Percentiles rank a stretch among this genome's conserved stretches.
These are phyloP conservation scores for Biscogniauxia marginata DNA, from an alignment of 2,329 filamentous ascomycete species.

Conservation along the genomic window DNA sequence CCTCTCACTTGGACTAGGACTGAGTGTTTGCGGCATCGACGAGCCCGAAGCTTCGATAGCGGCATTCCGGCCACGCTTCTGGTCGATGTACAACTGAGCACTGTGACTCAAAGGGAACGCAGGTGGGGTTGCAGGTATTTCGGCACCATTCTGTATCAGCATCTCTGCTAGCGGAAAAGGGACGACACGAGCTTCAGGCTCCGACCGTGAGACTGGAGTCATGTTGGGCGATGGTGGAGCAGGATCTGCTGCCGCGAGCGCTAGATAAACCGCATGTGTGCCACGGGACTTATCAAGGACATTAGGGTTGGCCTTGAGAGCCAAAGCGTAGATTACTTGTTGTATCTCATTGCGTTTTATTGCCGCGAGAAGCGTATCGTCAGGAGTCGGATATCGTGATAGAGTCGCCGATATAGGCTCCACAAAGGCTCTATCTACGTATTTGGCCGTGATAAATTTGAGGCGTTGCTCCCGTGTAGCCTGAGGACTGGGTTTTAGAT, in stretches of 20 bases:
- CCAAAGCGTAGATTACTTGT: constrained; percentile 86
- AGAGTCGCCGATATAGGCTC: constrained; percentile 73
- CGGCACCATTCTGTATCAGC: constrained; percentile 88
- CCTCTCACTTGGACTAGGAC: constrained; percentile 43
- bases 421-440: constrained; percentile 80
- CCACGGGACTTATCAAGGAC: constrained; percentile 79
- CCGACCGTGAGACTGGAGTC: constrained; percentile 38
- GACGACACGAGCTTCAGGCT: constrained; percentile 50
- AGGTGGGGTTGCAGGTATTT: constrained; percentile 73
- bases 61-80: constrained; percentile 59
- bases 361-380: constrained; percentile 85
- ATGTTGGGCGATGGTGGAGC: constrained; percentile 64
- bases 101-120: constrained; percentile 80
- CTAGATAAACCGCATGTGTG: constrained; percentile 87
- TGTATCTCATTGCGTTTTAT: constrained; percentile 97
- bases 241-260: constrained; percentile 88
- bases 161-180: constrained; percentile 90
- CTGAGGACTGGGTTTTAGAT: constrained; percentile 69
- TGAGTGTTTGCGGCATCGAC: constrained; percentile 53
- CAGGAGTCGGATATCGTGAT: constrained; percentile 73
- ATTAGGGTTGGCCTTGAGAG: constrained; percentile 84
- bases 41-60: constrained; percentile 38
- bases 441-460: constrained; percentile 95
- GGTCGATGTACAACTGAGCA: constrained; percentile 81
- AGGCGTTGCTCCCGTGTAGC: constrained; percentile 87